Evolutionary conservation across 495 filamentous ascomycete species (phyloP), one percentile per base, ranked within the genome.

Genomic region (Daldinia loculata): DNA sequence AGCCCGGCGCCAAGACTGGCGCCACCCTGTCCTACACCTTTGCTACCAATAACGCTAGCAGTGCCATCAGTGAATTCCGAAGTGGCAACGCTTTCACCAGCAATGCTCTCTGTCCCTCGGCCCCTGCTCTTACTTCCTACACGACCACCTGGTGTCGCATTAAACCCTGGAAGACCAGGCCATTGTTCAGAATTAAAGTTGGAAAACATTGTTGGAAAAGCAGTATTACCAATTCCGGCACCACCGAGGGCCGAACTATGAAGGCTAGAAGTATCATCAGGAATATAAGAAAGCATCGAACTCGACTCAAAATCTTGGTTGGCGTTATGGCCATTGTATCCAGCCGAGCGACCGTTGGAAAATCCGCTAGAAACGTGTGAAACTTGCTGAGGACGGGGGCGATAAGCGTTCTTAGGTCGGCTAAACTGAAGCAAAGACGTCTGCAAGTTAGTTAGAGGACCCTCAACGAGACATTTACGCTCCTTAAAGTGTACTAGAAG

Each of bases 401-500:
- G 92, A 78, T 97, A 98, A 27, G 89, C 90, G 70, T 92, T 91
- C 82, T 97, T 97, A 26, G 95, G 95, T 22, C 92, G 89, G 76
- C 93, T 93, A 83, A 99, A 98, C 75, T 99, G 95, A 51, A 98
- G 87, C 51, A 99, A 85, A 4, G 93, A 97, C 52, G 94, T 91
- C 79, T 98, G 96, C 12, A 99, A 84, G 72, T 99, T 98, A 26
- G 92, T 94, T 59, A 99, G 83, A n/a, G 96, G 95, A 0, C 95
- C 95, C 77, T 99, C 95, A 43, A 99, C 95, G 6, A 99, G 86
- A 74, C 95, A 98, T 68, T 97, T 95, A 65, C 89, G 90, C 77
- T 98, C 95, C 83, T 99, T 99, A 86, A 98, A 99, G 75, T 99
- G 95, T 27, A 97, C 85, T 8, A 99, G 85, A 22, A 99, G 89